phyloP scores from a whole-genome alignment of 139 green algal genomes.

The Axilococcus clingmanii region DNA sequence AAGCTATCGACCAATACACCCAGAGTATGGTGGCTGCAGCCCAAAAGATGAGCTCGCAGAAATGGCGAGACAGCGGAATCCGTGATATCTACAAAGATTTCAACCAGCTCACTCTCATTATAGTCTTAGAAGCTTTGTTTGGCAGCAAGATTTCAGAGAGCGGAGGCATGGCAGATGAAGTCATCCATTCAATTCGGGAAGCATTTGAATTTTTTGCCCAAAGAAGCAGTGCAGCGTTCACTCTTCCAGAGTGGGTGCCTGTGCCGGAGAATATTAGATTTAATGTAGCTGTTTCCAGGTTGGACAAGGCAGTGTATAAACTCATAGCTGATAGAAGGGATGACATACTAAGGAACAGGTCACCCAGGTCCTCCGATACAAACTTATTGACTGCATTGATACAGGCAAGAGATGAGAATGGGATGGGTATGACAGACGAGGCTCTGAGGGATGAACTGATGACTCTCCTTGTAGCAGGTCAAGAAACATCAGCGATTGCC shows the following conservation, averaged over 20 bases:
- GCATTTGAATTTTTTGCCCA: conserved; percentile 69
- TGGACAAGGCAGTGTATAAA: conserved; percentile 69
- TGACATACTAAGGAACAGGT: neutral
- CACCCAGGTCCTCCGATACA: neutral
- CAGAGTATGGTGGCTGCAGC: conserved; percentile 46
- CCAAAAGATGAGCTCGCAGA: conserved; percentile 22
- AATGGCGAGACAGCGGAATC: conserved; percentile 20
- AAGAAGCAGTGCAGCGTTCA: conserved; percentile 27
- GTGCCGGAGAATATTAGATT: conserved; percentile 72
- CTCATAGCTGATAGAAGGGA: conserved; percentile 48
- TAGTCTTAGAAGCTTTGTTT: conserved; percentile 74
- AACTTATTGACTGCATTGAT: conserved; percentile 61
- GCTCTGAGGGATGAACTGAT: conserved; percentile 75
- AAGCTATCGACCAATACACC: conserved; percentile 50
- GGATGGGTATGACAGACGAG: conserved; percentile 45
- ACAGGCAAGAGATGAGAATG: conserved; percentile 43
- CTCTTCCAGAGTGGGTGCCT: conserved; percentile 73
- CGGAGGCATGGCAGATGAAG: neutral
- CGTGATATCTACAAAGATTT: conserved; percentile 69
- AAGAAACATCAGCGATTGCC: conserved; percentile 81
- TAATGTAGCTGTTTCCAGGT: conserved; percentile 49
- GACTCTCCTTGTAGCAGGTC: conserved; percentile 74
- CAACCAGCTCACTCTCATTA: conserved; percentile 73
- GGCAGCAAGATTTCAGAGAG: conserved; percentile 17
- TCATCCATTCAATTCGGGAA: conserved; percentile 28